Conservation (phyloP, 2,329 filamentous ascomycete genomes). For the Magnaporthiopsis incrustans region DNA sequence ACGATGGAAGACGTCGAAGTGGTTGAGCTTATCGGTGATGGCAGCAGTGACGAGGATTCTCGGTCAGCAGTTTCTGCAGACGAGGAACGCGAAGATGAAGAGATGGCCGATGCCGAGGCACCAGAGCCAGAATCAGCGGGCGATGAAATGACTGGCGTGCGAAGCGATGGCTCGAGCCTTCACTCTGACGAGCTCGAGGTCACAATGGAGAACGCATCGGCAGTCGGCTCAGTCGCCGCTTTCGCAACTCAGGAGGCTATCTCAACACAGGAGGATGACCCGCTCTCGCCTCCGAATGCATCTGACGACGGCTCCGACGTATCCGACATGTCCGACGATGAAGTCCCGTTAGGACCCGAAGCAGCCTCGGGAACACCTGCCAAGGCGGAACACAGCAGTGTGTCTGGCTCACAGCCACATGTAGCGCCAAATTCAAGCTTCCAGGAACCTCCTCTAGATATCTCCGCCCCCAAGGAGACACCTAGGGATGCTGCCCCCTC, state of each 20-base stretch:
- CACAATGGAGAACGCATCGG: background rate
- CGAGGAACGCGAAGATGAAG: background rate
- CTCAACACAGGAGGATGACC: background rate
- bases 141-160: background rate
- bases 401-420: background rate
- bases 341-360: background rate
- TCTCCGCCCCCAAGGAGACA: background rate
- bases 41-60: background rate
- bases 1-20: background rate
- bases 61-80: background rate
- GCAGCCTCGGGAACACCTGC: no score
- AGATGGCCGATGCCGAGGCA: background rate
- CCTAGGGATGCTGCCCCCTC: background rate
- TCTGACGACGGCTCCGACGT: background rate
- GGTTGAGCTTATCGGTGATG: background rate
- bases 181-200: background rate
- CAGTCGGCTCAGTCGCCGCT: background rate
- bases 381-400: background rate
- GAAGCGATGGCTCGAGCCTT: background rate
- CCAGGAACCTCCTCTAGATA: background rate
- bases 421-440: background rate
- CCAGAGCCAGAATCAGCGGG: background rate
- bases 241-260: background rate
- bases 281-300: background rate
- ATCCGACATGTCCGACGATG: background rate